These are phyloP conservation scores for Cercospora citrullina DNA, from an alignment of 2,329 filamentous ascomycete genomes.

Conservation along the genomic window DNA sequence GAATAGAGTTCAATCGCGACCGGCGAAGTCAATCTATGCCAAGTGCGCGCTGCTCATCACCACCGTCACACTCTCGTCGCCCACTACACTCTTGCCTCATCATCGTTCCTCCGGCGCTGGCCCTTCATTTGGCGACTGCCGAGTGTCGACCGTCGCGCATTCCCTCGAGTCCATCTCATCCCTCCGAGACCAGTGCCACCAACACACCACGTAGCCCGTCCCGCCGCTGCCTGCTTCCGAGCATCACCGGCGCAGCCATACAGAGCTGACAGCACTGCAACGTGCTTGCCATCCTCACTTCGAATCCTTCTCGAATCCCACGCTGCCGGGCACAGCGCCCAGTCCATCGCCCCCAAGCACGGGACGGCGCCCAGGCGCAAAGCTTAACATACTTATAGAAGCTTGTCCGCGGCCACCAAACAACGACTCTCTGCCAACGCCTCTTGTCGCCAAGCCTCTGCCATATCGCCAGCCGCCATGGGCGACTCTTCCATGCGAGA, in stretches of 20 bases:
- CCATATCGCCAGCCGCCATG: slow-evolving; percentile 24
- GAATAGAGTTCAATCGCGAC: neutral
- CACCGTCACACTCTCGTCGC: neutral
- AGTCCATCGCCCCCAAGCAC: neutral
- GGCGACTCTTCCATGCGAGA: slow-evolving; percentile 46
- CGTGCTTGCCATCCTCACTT: neutral
- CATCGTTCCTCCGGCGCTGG: neutral
- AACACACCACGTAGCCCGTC: neutral
- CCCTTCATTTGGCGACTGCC: neutral
- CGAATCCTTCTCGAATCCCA: neutral
- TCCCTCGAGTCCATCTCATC: neutral
- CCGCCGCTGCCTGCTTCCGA: neutral
- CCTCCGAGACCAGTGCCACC: neutral
- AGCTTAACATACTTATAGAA: slow-evolving; percentile 7
- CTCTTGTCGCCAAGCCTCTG: slow-evolving; percentile 1
- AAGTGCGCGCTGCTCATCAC: neutral
- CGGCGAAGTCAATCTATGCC: neutral
- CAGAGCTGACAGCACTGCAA: slow-evolving; percentile 4
- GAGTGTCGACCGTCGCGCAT: neutral
- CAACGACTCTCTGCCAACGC: neutral
- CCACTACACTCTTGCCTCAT: neutral
- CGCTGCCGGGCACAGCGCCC: neutral
- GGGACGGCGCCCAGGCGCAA: slow-evolving; percentile 9
- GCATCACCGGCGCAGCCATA: slow-evolving; percentile 4
- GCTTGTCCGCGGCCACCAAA: slow-evolving; percentile 1